Conservation (phyloP, 2,329 filamentous ascomycete genomes). For the Helicocarpus griseus region DNA sequence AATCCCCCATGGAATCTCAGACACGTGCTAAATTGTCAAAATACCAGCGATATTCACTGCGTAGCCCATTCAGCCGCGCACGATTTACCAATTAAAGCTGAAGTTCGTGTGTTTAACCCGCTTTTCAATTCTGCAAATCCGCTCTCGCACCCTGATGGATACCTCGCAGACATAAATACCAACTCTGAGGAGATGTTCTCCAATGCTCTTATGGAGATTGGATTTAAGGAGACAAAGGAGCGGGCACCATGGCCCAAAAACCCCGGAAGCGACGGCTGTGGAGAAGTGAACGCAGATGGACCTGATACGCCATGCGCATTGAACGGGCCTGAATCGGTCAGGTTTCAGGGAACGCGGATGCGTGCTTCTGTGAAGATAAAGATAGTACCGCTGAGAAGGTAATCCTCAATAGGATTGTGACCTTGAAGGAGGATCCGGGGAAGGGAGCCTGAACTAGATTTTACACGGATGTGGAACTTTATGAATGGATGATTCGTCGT, state of each 20-base stretch:
- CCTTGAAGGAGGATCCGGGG: constrained; percentile 68
- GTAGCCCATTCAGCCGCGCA: constrained; percentile 60
- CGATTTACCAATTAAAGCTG: constrained; percentile 50
- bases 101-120: constrained; percentile 68
- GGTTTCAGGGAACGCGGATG: constrained; percentile 85
- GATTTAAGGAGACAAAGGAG: constrained; percentile 65
- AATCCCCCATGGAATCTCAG: not conserved
- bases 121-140: constrained; percentile 85
- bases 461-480: not conserved
- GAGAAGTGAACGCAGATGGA: constrained; percentile 13
- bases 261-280: constrained; percentile 60
- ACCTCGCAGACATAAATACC: constrained; percentile 74
- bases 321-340: constrained; percentile 59
- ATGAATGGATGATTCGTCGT: too few relatives aligned
- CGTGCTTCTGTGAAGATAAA: constrained; percentile 69
- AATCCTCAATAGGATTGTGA: constrained; percentile 84
- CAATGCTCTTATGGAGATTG: constrained; percentile 70
- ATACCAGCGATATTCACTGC: constrained; percentile 76
- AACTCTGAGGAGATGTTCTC: constrained; percentile 72
- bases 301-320: not conserved
- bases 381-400: constrained; percentile 72
- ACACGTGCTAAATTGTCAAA: not conserved
- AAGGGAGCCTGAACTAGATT: constrained; percentile 1
- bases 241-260: constrained; percentile 75
- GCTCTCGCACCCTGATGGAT: constrained; percentile 65